Evolutionary conservation across 257 asterid genomes (phyloP), one percentile per base, ranked within the genome.

Genomic region (Anisodus acutangulus): DNA sequence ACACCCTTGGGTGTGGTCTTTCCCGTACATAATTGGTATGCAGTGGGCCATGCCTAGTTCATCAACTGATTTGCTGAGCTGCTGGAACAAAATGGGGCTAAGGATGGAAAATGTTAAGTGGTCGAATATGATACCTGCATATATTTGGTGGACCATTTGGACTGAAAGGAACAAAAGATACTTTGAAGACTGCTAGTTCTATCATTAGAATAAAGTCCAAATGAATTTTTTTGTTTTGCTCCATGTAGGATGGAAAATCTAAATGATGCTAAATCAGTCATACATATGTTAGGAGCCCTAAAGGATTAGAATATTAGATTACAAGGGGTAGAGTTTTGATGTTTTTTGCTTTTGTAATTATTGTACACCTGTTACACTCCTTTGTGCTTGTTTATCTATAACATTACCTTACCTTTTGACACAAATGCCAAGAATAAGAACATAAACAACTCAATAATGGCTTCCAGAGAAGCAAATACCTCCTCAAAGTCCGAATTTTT

Each of bases 51-150:
- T 67, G 74, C 19, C 74, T 35, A 35, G 49, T 35, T 35, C 49
- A 63, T 63, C 39, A 35, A 67, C 74, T 67, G 49, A 35, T 67
- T 35, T 9, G 10, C 19, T 35, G 12, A 66, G 49, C 47, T 67
- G 12, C 74, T 13, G 74, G 49, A 67, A 67, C 49, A 67, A 13
- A 67, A 13, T 67, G 19, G 74, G 49, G 35, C 5, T 7, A 67
- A 8, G 43, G 22, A 35, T 2, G 7, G 74, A 19, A 6, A 35
- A 13, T 3, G 47, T 35, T 67, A 31, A 31, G 35, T 35, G 49
- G 74, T 35, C 35, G 74, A 35, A 35, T 67, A 67, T 35, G 49
- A 37, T 67, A 64, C 49, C 74, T 35, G 74, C 74, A 67, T 67
- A 35, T 67, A 67, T 67, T 67, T 35, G 74, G 74, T 67, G 74